Conservation (phyloP, 2,329 filamentous ascomycete species). For the Penicillium sp. region DNA sequence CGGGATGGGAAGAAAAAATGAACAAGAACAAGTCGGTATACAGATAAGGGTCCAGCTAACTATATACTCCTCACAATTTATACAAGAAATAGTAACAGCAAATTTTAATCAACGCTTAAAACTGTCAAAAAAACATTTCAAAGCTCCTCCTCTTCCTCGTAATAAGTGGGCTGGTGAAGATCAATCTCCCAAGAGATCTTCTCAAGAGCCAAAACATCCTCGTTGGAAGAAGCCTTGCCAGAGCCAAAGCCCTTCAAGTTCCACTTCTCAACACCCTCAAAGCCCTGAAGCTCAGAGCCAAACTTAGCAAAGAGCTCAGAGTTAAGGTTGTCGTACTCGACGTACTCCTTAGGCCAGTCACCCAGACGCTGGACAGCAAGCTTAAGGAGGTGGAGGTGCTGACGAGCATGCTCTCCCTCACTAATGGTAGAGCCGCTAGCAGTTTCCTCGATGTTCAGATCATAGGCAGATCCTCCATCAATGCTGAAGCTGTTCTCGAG, state of each 20-base stretch:
- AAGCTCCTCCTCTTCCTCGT: slow-evolving; percentile 17
- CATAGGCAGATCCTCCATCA: slow-evolving; percentile 24
- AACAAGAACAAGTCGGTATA: background rate
- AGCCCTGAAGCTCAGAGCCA: slow-evolving; percentile 37
- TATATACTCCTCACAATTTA: background rate
- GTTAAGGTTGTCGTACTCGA: slow-evolving; percentile 51
- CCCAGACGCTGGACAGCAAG: slow-evolving; percentile 42
- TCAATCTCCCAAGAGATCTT: slow-evolving; percentile 29
- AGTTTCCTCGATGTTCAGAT: slow-evolving; percentile 21
- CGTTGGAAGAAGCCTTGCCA: slow-evolving; percentile 49
- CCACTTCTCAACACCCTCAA: slow-evolving; percentile 52
- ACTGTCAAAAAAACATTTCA: slow-evolving; percentile 1
- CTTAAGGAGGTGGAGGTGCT: slow-evolving; percentile 42
- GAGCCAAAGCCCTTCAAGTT: slow-evolving; percentile 45
- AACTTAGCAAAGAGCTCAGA: slow-evolving; percentile 43
- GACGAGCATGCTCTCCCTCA: slow-evolving; percentile 34
- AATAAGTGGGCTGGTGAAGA: background rate
- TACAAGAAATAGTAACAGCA: background rate
- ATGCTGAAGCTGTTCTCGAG: slow-evolving; percentile 22
- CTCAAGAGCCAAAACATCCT: slow-evolving; percentile 26
- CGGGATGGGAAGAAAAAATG: background rate
- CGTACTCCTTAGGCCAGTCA: slow-evolving; percentile 49
- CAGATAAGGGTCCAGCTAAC: slow-evolving; percentile 2
- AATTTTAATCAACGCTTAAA: background rate
- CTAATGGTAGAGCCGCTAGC: slow-evolving; percentile 17